Percentiles rank a stretch among this genome's conserved stretches.
Evolutionary conservation across 1,284 basidiomycete species (phyloP).

Genomic region (Ceratobasidium sp.): DNA sequence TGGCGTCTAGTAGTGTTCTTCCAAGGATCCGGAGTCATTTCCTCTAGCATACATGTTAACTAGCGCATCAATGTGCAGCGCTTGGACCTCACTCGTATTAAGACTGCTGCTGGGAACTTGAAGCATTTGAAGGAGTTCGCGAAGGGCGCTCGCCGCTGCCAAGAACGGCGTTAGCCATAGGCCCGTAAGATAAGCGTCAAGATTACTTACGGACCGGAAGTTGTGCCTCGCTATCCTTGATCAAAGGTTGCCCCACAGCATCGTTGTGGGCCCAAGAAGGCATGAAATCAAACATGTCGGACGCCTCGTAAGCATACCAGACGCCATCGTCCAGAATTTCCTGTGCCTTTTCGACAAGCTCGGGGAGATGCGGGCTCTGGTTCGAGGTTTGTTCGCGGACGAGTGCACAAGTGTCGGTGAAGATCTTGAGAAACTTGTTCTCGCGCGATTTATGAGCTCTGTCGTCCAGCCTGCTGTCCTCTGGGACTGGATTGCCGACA

Average conservation of each 20-base stretch:
- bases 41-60: background rate
- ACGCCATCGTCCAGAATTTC: background rate
- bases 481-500: background rate
- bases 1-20: background rate
- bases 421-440: slow-evolving; percentile 8
- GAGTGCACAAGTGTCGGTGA: slow-evolving; percentile 19
- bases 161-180: too few species aligned
- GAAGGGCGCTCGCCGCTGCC: too few species aligned
- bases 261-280: slow-evolving; percentile 38
- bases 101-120: too few species aligned
- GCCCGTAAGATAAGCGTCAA: too few species aligned
- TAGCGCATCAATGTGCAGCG: too few species aligned
- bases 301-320: background rate
- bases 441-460: background rate
- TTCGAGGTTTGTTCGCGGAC: background rate
- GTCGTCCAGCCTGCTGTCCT: background rate
- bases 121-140: too few species aligned
- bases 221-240: background rate
- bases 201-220: too few species aligned
- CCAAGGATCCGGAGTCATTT: background rate
- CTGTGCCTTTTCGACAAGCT: background rate
- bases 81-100: too few species aligned
- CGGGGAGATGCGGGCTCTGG: background rate
- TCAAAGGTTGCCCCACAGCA: background rate
- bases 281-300: slow-evolving; percentile 28